These are phyloP conservation scores for Diutina sp. DNA, from an alignment of 1,139 yeast species.

Conservation along the genomic window DNA sequence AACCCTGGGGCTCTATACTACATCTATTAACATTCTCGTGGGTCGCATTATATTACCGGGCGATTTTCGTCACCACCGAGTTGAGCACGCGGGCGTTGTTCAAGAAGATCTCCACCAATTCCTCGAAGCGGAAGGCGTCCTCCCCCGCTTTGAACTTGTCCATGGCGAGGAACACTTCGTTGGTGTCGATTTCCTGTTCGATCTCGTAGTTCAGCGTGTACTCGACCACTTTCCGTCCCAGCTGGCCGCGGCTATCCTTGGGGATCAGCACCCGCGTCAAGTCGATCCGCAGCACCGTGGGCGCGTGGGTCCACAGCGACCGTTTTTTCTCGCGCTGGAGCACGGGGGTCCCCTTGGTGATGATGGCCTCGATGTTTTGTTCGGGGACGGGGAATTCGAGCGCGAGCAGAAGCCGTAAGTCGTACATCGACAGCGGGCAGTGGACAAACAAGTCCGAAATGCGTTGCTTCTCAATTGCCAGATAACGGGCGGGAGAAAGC, in stretches of 20 bases:
- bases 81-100: conserved; percentile 44
- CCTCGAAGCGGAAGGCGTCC: conserved; percentile 55
- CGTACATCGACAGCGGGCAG: conserved; percentile 70
- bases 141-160: conserved; percentile 34
- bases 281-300: conserved; percentile 63
- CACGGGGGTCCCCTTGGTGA: conserved; percentile 29
- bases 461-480: conserved; percentile 61
- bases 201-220: conserved; percentile 39
- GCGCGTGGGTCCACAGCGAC: conserved; percentile 47
- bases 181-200: conserved; percentile 63
- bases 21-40: background rate
- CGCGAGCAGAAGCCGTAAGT: conserved; percentile 62
- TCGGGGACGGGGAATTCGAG: conserved; percentile 61
- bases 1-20: background rate
- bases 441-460: conserved; percentile 58
- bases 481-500: conserved; percentile 50
- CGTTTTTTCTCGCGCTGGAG: conserved; percentile 53
- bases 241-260: conserved; percentile 28
- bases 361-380: conserved; percentile 32
- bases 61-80: conserved; percentile 5
- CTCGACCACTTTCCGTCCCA: conserved; percentile 25
- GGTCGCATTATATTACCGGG: background rate
- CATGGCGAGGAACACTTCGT: conserved; percentile 50
- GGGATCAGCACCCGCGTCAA: conserved; percentile 49
- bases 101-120: conserved; percentile 55